phyloP scores from a whole-genome alignment of 1,284 basidiomycete genomes.

The Fomitiporia mediterranea region DNA sequence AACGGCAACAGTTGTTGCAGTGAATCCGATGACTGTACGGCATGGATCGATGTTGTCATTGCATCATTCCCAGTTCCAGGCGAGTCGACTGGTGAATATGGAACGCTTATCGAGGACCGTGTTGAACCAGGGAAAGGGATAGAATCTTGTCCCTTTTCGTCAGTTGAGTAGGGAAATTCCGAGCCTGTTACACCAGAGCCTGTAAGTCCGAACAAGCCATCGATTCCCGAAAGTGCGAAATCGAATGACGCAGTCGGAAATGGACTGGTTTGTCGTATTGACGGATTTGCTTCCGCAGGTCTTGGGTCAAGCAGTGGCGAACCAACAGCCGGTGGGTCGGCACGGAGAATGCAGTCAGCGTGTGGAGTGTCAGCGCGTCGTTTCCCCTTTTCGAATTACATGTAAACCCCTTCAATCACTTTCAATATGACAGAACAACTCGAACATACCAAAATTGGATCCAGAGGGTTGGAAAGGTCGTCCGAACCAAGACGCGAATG shows the following conservation, averaged over 20 bases:
- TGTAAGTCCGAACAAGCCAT: conserved; percentile 56
- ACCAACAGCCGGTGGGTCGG: conserved; percentile 62
- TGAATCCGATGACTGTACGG: conserved; percentile 51
- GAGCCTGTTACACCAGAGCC: conserved; percentile 9
- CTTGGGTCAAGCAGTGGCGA: conserved; percentile 27
- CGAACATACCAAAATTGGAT: conserved; percentile 19
- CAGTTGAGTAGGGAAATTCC: conserved; percentile 12
- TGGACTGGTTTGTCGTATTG: conserved; percentile 33
- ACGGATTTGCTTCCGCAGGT: conserved; percentile 30
- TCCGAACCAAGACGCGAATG: conserved; percentile 7
- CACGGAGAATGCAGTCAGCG: conserved; percentile 69
- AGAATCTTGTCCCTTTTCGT: conserved; percentile 14
- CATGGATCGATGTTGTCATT: conserved; percentile 42
- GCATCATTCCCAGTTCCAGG: conserved; percentile 36
- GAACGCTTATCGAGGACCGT: conserved; percentile 11
- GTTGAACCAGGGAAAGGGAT: conserved; percentile 12
- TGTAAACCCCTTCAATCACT: not conserved
- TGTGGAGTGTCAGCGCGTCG: conserved; percentile 72
- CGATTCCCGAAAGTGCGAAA: conserved; percentile 66
- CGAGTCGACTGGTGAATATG: conserved; percentile 19
- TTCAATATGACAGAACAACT: not conserved
- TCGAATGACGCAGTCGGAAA: conserved; percentile 77
- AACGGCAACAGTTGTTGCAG: conserved; percentile 45
- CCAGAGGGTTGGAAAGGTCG: conserved; percentile 9
- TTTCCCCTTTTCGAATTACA: conserved; percentile 37